phyloP scores from a whole-genome alignment of 495 filamentous ascomycete species.

The Trichoderma gamsii region DNA sequence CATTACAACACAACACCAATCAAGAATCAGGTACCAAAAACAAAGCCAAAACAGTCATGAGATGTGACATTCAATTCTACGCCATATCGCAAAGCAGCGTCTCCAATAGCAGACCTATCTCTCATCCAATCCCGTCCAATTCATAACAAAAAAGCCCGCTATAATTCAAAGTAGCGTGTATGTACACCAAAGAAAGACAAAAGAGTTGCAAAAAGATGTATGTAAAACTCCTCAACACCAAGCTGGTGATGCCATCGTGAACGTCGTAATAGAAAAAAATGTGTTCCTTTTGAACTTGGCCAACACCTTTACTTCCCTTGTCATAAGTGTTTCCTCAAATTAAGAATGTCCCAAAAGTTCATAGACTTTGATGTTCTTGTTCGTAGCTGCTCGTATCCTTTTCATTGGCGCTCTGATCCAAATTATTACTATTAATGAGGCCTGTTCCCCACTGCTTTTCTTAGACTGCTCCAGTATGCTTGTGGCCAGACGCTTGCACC shows the following conservation, averaged over 20 bases:
- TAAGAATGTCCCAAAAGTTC: not conserved
- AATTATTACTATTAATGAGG: not conserved
- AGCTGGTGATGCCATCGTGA: slow-evolving; percentile 7
- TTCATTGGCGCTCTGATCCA: not conserved
- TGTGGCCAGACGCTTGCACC: slow-evolving; percentile 59
- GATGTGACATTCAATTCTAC: not conserved
- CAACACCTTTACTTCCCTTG: not conserved
- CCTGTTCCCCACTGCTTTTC: slow-evolving; percentile 29
- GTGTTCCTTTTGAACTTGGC: not conserved
- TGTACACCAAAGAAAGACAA: slow-evolving; percentile 2
- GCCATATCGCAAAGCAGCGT: slow-evolving; percentile 6
- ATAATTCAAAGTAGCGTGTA: not conserved
- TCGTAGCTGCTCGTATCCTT: not conserved
- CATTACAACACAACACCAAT: not conserved
- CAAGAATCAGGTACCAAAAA: not conserved
- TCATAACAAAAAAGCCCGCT: not conserved
- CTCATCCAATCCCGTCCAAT: not conserved
- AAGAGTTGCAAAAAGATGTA: not conserved
- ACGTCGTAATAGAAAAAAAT: slow-evolving; percentile 1
- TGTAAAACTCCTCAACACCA: slow-evolving; percentile 10
- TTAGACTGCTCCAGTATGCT: slow-evolving; percentile 49
- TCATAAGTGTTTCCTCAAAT: not conserved
- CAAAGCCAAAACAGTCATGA: slow-evolving; percentile 1
- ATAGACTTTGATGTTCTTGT: not conserved
- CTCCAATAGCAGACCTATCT: not conserved